A percentile compares a stretch with the other conserved stretches of the same genome.
These are phyloP conservation scores for Talaromyces sp. DNA, from an alignment of 2,329 filamentous ascomycete genomes.

Conservation along the genomic window DNA sequence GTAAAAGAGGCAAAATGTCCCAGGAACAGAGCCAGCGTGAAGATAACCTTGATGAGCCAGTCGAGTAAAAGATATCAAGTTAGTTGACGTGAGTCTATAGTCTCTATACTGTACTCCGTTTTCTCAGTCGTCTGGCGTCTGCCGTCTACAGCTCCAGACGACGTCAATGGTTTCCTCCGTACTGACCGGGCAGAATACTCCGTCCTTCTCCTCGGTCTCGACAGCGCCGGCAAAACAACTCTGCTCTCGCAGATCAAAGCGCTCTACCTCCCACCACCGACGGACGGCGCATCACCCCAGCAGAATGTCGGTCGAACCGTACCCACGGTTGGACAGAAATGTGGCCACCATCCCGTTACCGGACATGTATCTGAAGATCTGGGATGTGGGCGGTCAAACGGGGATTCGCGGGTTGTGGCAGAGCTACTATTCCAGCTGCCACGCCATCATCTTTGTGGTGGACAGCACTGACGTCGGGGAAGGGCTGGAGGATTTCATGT, in stretches of 20 bases:
- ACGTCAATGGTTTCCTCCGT: too few species aligned
- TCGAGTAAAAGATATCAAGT: too few species aligned
- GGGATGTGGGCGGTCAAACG: constrained; percentile 95
- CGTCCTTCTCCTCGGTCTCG: constrained; percentile 90
- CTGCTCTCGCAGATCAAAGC: constrained; percentile 95
- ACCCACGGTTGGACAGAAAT: constrained; percentile 94
- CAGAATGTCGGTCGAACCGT: constrained; percentile 77
- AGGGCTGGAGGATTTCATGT: constrained; percentile 57
- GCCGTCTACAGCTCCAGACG: too few species aligned
- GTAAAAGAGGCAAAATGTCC: too few species aligned
- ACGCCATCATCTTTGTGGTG: constrained; percentile 97
- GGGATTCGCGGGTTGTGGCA: constrained; percentile 88
- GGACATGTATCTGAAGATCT: constrained; percentile 96
- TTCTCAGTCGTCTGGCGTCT: too few species aligned
- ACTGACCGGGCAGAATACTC: constrained; percentile 68
- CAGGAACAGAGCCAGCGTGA: too few species aligned
- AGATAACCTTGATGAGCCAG: too few species aligned
- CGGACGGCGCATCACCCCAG: constrained; percentile 41
- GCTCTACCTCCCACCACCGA: constrained; percentile 56
- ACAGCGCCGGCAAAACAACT: constrained; percentile 97
- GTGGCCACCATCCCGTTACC: constrained; percentile 85
- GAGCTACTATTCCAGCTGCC: constrained; percentile 87
- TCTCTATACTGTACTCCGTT: too few species aligned
- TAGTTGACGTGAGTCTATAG: too few species aligned
- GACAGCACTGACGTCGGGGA: constrained; percentile 85